phyloP scores from a whole-genome alignment of 2,329 filamentous ascomycete species.

The Cladophialophora bantiana region DNA sequence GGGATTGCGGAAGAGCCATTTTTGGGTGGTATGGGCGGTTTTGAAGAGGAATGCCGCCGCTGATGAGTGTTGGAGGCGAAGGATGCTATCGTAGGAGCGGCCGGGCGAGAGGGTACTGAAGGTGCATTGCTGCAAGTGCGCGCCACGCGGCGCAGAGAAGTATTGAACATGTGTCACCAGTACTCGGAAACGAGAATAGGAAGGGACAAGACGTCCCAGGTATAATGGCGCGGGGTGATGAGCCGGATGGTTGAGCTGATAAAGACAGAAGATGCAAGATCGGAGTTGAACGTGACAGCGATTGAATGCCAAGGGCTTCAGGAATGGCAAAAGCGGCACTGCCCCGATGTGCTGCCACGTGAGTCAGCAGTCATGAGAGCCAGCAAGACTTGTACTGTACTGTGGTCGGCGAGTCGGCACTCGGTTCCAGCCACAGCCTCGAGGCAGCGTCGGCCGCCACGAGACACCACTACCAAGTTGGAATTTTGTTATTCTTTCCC shows the following conservation, averaged over 20 bases:
- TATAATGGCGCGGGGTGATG: slow-evolving; percentile 12
- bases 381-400: too few relatives aligned
- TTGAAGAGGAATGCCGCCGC: slow-evolving; percentile 58
- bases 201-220: slow-evolving; percentile 18
- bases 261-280: slow-evolving; percentile 26
- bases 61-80: slow-evolving; percentile 51
- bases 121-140: slow-evolving; percentile 48
- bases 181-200: slow-evolving; percentile 3
- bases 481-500: too few relatives aligned
- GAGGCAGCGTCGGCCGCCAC: too few relatives aligned
- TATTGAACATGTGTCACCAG: slow-evolving; percentile 50
- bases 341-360: too few relatives aligned
- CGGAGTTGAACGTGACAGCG: slow-evolving; percentile 12
- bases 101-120: slow-evolving; percentile 45
- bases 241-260: slow-evolving; percentile 26
- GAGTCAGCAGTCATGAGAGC: too few relatives aligned
- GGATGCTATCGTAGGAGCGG: slow-evolving; percentile 46
- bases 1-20: slow-evolving; percentile 49
- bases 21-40: slow-evolving; percentile 54
- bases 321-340: too few relatives aligned
- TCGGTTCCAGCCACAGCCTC: too few relatives aligned
- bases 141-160: slow-evolving; percentile 55
- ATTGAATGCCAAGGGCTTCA: background rate
- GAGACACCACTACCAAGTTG: too few relatives aligned
- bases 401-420: too few relatives aligned